Conservation (phyloP, 805 yeast genomes). For the Candida multigemmis region DNA sequence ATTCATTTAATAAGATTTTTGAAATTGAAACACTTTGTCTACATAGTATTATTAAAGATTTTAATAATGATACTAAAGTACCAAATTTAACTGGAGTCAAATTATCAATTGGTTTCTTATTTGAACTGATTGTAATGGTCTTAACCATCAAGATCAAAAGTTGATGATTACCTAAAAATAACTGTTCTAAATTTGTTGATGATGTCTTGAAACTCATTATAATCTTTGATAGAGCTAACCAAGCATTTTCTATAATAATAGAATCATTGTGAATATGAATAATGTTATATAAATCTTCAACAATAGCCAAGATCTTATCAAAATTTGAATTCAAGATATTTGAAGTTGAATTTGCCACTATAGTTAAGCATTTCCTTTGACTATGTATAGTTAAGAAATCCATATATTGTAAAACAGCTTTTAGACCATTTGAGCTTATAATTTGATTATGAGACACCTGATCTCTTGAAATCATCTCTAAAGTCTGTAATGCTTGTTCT, state of each 20-base stretch:
- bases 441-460: conserved; percentile 41
- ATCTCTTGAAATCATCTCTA: conserved; percentile 56
- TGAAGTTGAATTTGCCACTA: conserved; percentile 63
- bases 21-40: conserved; percentile 33
- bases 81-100: conserved; percentile 18
- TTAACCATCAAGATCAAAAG: conserved; percentile 14
- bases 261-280: conserved; percentile 48
- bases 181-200: conserved; percentile 35
- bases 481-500: conserved; percentile 77
- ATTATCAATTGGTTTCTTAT: conserved; percentile 10
- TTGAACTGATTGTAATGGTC: conserved; percentile 15
- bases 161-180: conserved; percentile 16
- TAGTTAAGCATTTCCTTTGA: conserved; percentile 70
- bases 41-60: conserved; percentile 36
- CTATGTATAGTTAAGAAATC: conserved; percentile 89
- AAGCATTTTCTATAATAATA: conserved; percentile 51
- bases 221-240: conserved; percentile 55
- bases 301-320: conserved; percentile 42
- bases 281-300: conserved; percentile 52
- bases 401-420: conserved; percentile 59
- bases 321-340: conserved; percentile 37
- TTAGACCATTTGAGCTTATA: conserved; percentile 51
- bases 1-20: conserved; percentile 36
- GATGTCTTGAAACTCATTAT: conserved; percentile 38
- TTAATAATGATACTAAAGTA: conserved; percentile 31